Conservation (phyloP, 129 eudicot species). For the Gnaphalium uliginosum region DNA sequence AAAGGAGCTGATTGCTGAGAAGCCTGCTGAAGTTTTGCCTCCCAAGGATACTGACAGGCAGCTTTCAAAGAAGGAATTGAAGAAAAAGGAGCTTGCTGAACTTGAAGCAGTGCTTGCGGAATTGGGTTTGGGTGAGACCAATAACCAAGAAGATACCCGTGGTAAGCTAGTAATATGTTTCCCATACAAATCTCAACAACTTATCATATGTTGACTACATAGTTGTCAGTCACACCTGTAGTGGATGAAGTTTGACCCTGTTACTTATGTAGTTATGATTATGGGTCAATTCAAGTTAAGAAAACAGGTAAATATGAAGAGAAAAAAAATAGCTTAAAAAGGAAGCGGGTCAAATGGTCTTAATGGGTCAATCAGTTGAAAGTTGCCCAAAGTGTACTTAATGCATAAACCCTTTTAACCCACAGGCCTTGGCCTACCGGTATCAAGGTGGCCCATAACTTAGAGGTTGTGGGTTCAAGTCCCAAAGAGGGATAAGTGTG, state of each 20-base stretch:
- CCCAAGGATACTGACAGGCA: conserved; percentile 87
- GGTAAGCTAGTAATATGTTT: conserved; percentile 34
- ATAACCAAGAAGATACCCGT: conserved; percentile 44
- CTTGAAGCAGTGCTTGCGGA: conserved; percentile 92
- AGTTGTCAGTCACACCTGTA: neutral
- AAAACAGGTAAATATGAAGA: neutral
- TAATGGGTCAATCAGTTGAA: neutral
- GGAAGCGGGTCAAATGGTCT: neutral
- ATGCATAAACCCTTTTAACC: neutral
- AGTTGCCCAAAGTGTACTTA: neutral
- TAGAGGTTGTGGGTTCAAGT: too few relatives aligned
- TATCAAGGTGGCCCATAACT: too few relatives aligned
- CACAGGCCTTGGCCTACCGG: too few relatives aligned
- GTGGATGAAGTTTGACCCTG: neutral
- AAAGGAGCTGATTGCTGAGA: conserved; percentile 48
- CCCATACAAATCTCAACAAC: neutral
- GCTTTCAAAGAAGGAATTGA: conserved; percentile 88
- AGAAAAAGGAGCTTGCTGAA: conserved; percentile 94
- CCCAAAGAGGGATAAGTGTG: too few relatives aligned
- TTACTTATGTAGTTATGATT: neutral
- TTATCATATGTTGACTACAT: neutral
- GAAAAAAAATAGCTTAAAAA: too few relatives aligned
- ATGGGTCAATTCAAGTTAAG: neutral
- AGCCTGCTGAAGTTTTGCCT: conserved; percentile 56
- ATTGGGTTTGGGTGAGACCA: conserved; percentile 54